Evolutionary conservation across 1,139 yeast genomes (phyloP).

Genomic region (Petasospora fabianii): DNA sequence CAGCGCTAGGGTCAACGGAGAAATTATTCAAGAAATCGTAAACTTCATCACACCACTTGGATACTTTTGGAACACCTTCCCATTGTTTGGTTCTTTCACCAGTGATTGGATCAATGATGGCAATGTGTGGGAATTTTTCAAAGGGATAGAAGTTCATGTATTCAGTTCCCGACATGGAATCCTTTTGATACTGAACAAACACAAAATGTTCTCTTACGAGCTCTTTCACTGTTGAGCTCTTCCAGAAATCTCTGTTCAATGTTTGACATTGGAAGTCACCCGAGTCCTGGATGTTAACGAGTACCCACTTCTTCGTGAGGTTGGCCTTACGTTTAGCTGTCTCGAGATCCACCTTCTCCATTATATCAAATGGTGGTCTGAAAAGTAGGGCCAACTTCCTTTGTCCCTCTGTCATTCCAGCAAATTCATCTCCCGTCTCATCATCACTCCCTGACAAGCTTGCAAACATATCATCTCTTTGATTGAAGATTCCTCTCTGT

Average conservation of each 20-base stretch:
- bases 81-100: constrained; percentile 83
- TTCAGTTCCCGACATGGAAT: constrained; percentile 67
- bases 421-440: constrained; percentile 14
- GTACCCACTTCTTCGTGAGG: constrained; percentile 68
- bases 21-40: constrained; percentile 57
- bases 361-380: constrained; percentile 91
- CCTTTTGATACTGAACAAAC: constrained; percentile 77
- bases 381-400: constrained; percentile 74
- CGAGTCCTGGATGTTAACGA: constrained; percentile 83
- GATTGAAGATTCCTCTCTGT: constrained; percentile 48
- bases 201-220: constrained; percentile 65
- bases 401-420: constrained; percentile 53
- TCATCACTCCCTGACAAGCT: constrained; percentile 19
- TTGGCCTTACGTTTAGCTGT: constrained; percentile 69
- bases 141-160: constrained; percentile 72
- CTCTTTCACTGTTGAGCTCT: constrained; percentile 61
- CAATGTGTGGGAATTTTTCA: constrained; percentile 76
- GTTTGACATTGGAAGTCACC: constrained; percentile 86
- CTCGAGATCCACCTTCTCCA: constrained; percentile 62
- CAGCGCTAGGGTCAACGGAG: constrained; percentile 55
- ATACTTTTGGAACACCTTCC: constrained; percentile 62
- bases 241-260: constrained; percentile 92
- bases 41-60: constrained; percentile 58
- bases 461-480: constrained; percentile 31
- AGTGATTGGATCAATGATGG: constrained; percentile 90